Conservation (phyloP, 192 early-diverging fungal species). For the Coemansia sp. region DNA sequence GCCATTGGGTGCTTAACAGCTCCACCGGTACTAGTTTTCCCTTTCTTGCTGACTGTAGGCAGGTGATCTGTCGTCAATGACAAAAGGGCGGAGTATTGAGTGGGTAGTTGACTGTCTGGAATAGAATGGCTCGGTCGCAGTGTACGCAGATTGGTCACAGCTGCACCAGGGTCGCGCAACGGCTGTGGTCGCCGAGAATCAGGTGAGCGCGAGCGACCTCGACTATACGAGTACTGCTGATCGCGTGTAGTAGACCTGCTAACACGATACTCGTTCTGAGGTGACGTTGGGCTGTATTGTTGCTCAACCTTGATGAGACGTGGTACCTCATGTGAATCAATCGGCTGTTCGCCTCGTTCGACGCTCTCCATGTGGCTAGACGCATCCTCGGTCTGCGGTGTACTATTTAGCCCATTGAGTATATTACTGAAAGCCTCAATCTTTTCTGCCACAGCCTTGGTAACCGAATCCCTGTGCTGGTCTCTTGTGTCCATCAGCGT, state of each 20-base stretch:
- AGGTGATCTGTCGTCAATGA: not conserved
- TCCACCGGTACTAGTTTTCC: too few relatives aligned
- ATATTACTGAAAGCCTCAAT: not conserved
- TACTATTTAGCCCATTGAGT: too few relatives aligned
- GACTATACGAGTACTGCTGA: not conserved
- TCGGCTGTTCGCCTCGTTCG: too few relatives aligned
- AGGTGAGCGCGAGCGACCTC: not conserved
- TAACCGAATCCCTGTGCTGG: not conserved
- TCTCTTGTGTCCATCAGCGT: not conserved
- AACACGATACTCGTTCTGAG: not conserved
- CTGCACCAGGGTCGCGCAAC: not conserved
- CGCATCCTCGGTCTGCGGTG: too few relatives aligned
- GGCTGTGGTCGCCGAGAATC: not conserved
- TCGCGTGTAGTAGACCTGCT: not conserved
- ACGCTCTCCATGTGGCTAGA: too few relatives aligned
- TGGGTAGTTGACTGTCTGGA: not conserved
- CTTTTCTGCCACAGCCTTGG: not conserved
- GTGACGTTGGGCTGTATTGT: not conserved
- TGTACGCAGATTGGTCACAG: not conserved
- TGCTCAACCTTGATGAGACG: not conserved
- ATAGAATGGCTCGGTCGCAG: too few relatives aligned
- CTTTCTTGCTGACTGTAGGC: too few relatives aligned
- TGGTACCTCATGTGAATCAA: too few relatives aligned
- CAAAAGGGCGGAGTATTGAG: not conserved
- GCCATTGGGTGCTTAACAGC: too few relatives aligned